Evolutionary conservation across 2,329 filamentous ascomycete genomes (phyloP).

Genomic region (Xylaria sp.): DNA sequence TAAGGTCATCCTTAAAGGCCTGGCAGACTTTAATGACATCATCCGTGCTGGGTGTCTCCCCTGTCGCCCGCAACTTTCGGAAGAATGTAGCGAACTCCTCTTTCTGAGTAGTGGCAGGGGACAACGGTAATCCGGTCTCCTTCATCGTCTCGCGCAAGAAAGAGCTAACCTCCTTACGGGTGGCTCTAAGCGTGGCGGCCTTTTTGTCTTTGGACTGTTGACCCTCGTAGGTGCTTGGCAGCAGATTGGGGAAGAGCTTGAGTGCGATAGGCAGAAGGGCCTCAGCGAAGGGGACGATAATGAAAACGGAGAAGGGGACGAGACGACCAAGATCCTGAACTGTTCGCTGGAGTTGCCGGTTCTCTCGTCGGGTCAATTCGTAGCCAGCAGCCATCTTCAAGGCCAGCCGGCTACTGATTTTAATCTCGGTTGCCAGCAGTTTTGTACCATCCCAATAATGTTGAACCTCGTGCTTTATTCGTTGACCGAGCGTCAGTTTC

Average conservation of each 20-base stretch:
- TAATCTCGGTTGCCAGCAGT: conserved; percentile 88
- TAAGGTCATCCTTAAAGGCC: conserved; percentile 97
- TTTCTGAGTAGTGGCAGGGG: conserved; percentile 82
- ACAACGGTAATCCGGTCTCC: conserved; percentile 93
- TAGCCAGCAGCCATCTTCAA: conserved; percentile 98
- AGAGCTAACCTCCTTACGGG: conserved; percentile 90
- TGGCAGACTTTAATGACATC: conserved; percentile 99
- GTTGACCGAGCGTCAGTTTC: conserved; percentile 89
- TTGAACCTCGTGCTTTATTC: conserved; percentile 90
- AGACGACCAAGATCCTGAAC: conserved; percentile 92
- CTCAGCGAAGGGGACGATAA: conserved; percentile 97
- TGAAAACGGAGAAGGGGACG: conserved; percentile 95
- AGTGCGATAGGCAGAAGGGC: conserved; percentile 89
- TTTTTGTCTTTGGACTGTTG: conserved; percentile 92
- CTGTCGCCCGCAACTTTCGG: conserved; percentile 91
- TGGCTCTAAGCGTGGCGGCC: conserved; percentile 80
- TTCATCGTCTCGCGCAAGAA: conserved; percentile 90
- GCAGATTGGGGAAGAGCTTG: conserved; percentile 94
- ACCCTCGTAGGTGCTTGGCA: conserved; percentile 96
- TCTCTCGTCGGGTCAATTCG: conserved; percentile 92
- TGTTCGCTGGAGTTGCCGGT: conserved; percentile 90
- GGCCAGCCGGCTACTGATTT: conserved; percentile 89
- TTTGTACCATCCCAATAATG: conserved; percentile 99
- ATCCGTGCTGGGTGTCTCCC: conserved; percentile 84
- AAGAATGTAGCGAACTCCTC: conserved; percentile 98